Base-by-base conservation (phyloP, 495 filamentous ascomycete genomes). In the Aspergillus saccharolyticus region DNA sequence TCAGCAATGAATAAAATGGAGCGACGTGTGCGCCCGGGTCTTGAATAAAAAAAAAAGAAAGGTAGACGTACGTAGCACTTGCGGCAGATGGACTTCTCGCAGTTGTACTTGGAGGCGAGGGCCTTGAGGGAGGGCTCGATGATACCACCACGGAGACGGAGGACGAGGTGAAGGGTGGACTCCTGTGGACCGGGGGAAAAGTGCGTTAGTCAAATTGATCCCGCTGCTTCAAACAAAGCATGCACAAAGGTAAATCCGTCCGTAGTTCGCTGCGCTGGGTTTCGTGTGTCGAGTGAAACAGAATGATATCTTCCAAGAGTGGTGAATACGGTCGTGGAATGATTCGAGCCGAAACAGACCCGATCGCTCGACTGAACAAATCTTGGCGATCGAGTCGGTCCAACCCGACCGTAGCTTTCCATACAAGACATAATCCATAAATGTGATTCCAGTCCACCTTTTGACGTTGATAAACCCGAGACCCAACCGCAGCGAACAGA, bases 21-120 rank as follows among this genome's bases (percentile, higher is more conserved):
- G 49, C 52, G 12, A 28, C 4, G 25, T 28, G 9, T 28, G 4
- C 25, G 25, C 25, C 9, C 4, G 25, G 25, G 9, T 28, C 4
- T 28, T 28, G 25, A 28, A 4, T 9, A 9, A 9, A 28, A 28
- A 9, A 9, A 9, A 9, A 28, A 4, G 25, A 9, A 9, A 4
- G 25, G 25, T 42, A 19, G 50, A 85, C 86, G 65, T 83, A 91
- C 89, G 77, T 96, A 97, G 87, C 93, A 98, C 86, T 98, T 97
- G 81, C 94, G 93, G 89, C 94, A 98, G 79, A 98, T 96, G 85
- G 89, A 89, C 89, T 98, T 98, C 61, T 98, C 94, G 88, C 93
- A 97, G 84, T 98, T 98, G 86, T 91, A 97, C 83, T 96, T 97
- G 80, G 85, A 89, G 64, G 94, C 94, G 63, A 98, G 87, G 58